Base-by-base conservation (phyloP, 352 stramenopile genomes). In the Phytophthora pinifolia region DNA sequence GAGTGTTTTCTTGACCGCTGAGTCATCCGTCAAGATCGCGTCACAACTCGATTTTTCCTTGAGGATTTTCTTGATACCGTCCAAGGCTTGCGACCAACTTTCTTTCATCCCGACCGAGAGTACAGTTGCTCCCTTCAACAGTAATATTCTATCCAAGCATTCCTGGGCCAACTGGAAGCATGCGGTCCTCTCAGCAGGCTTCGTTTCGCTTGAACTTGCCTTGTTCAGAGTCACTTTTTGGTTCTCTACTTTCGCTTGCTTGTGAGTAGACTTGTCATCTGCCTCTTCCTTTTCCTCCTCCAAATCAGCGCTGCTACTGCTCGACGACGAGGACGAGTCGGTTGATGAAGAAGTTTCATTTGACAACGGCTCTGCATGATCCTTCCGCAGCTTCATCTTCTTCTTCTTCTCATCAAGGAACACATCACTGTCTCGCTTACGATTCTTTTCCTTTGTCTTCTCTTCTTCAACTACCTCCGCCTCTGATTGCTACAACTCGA, bases 101-200 rank as follows among this genome's bases (percentile, higher is more conserved):
- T 29, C 9, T 18, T 46, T 49, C 30, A 33, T 56, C 1, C 60
- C 38, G 2, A 30, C 13, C 4, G 35, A 15, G 34, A 72, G 46
- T 6, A n/a, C 46, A 48, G 9, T 63, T 42, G 33, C 44, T n/a
- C 18, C 31, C 44, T 18, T 39, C 49, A 9, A 67, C 32, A n/a
- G 27, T 31, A 10, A 34, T 20, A 70, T 47, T n/a, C 12, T 6
- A 0, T 31, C 33, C 15, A 73, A 35, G 17, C 45, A 49, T 1
- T 50, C 32, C 14, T 67, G 54, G 2, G 65, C 65, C 3, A 70
- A n/a, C 1, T 50, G 9, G 14, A 66, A 20, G 45, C 70, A 43
- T 2, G 30, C 8, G 17, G 17, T 55, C 13, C 31, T 12, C 33
- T 42, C 42, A 9, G 47, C 44, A 10, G 22, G 20, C 20, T 25